Base-by-base conservation (phyloP, 2,329 filamentous ascomycete genomes). In the Cryphonectria radicalis region DNA sequence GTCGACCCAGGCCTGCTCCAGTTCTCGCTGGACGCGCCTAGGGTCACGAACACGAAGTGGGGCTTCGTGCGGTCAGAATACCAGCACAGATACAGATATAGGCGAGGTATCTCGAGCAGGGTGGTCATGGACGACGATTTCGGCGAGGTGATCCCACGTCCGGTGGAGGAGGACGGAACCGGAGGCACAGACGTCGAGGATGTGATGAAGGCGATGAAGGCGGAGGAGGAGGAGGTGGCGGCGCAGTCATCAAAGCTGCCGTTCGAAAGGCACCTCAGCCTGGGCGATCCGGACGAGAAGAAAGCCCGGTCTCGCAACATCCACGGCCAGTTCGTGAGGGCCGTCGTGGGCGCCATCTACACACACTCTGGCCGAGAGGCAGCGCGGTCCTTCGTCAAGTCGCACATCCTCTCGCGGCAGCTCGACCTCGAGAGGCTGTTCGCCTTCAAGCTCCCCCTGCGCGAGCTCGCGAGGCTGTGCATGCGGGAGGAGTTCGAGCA, bases 1-100 rank as follows among this genome's bases (percentile, higher is more conserved):
- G 95, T 98, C 70, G 96, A 99, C 80, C 91, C 95, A 0, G 96
- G 95, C 7, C 85, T 97, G 68, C 85, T 99, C 73, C 96, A 98
- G 80, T 97, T 94, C 85, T 83, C 83, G 82, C 82, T 82, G 79
- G 81, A 86, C 68, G 78, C 80, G 66, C 78, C 82, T 22, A 84
- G 85, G 28, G 78, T 84, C 32, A 78, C 82, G 66, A 81, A 84
- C 80, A 85, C 78, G 73, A 84, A 78, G 74, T 88, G 83, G 84
- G 87, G 84, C 59, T 88, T 83, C 75, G 81, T 83, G 64, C 86
- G 89, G 63, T 80, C 84, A 59, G 88, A 81, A 70, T 79, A 83
- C 63, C 77, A 84, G 55, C 77, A 81, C 65, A 82, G 84, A 74
- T 85, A 82, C 79, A 84, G 83, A 76, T 91, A 87, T 84, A 87